phyloP scores from a whole-genome alignment of 1,284 basidiomycete species.

The Tetrapyrgos nigripes region DNA sequence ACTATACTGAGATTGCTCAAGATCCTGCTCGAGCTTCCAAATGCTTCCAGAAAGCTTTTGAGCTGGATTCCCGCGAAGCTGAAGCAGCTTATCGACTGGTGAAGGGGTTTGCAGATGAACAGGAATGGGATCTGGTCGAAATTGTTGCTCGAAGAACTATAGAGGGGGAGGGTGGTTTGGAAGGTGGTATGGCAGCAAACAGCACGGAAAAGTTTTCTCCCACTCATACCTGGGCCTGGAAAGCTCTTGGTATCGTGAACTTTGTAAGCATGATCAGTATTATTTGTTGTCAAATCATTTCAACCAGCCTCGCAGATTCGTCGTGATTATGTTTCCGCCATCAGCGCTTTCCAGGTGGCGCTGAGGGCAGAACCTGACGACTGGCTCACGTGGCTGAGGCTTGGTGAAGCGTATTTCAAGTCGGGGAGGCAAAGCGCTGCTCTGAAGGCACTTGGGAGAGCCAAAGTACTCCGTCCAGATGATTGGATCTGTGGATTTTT shows the following conservation, averaged over 20 bases:
- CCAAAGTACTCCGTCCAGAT: conserved; percentile 66
- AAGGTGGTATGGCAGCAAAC: conserved; percentile 60
- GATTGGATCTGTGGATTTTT: conserved; percentile 90
- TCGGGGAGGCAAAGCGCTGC: conserved; percentile 91
- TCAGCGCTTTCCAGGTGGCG: conserved; percentile 88
- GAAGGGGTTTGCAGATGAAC: conserved; percentile 89
- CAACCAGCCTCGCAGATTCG: conserved; percentile 59
- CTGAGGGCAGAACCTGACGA: conserved; percentile 85
- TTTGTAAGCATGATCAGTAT: conserved; percentile 60
- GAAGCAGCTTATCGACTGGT: conserved; percentile 88
- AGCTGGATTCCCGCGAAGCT: conserved; percentile 90
- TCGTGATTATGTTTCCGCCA: conserved; percentile 79
- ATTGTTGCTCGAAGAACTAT: conserved; percentile 92
- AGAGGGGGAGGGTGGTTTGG: conserved; percentile 87
- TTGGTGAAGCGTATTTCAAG: conserved; percentile 92
- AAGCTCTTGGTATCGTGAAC: conserved; percentile 93
- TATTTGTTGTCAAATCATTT: conserved; percentile 12
- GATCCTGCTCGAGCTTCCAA: conserved; percentile 90
- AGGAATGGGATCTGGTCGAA: conserved; percentile 96
- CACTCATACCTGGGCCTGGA: conserved; percentile 97
- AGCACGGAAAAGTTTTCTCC: conserved; percentile 66
- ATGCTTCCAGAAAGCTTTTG: conserved; percentile 99
- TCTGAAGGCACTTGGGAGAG: conserved; percentile 84
- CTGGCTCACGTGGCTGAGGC: conserved; percentile 82
- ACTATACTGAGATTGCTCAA: conserved; percentile 77